Conservation (phyloP, 208 protist species). For the Trypanosoma rangeli region DNA sequence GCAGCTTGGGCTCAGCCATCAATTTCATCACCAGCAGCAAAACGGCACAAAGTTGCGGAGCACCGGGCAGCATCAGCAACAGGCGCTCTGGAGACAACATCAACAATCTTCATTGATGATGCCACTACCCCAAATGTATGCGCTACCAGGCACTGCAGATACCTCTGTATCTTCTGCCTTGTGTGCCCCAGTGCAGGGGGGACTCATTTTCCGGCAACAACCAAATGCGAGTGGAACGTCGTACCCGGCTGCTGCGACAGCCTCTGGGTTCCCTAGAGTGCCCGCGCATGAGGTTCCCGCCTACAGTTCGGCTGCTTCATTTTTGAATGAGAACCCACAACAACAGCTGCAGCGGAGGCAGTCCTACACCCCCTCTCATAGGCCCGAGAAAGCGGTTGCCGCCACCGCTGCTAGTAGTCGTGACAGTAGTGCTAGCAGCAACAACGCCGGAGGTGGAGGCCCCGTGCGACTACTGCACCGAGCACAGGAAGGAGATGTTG, state of each 20-base stretch:
- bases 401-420: not conserved
- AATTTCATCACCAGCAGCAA: conserved; percentile 17
- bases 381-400: not conserved
- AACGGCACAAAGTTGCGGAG: conserved; percentile 4
- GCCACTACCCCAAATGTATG: conserved; percentile 22
- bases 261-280: conserved; percentile 6
- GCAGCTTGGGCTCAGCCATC: not conserved
- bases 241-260: not conserved
- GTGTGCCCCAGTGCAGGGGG: conserved; percentile 8
- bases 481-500: not conserved
- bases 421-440: conserved; percentile 5
- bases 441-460: not conserved
- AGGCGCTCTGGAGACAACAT: conserved; percentile 18
- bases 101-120: conserved; percentile 13
- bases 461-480: not conserved
- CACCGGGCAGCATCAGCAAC: conserved; percentile 25
- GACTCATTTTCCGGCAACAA: conserved; percentile 11
- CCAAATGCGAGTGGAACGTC: not conserved
- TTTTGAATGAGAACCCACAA: not conserved
- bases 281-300: not conserved
- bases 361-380: not conserved
- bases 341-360: conserved; percentile 22
- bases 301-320: not conserved
- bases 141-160: not conserved
- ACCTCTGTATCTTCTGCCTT: conserved; percentile 3